A percentile compares a stretch with the other conserved stretches of the same genome.
Conservation (phyloP, 257 asterid genomes). For the Scutellaria minor region DNA sequence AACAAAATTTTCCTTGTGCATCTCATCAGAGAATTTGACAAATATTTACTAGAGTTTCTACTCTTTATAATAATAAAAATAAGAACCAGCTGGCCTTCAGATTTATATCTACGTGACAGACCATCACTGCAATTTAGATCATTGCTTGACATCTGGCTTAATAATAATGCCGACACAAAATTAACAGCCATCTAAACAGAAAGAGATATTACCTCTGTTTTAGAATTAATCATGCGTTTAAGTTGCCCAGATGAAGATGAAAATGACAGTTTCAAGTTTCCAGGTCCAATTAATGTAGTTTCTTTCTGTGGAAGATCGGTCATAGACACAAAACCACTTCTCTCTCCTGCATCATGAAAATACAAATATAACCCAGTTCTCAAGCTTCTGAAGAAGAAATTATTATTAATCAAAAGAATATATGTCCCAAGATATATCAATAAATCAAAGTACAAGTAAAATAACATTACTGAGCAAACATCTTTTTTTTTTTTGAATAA, state of each 20-base stretch:
- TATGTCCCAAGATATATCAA: not conserved
- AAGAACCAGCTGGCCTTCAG: not conserved
- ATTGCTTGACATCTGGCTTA: conserved; percentile 13
- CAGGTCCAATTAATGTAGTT: conserved; percentile 71
- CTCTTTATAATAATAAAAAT: no score
- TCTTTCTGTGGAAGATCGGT: conserved; percentile 44
- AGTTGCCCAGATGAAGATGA: conserved; percentile 82
- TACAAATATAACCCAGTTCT: conserved; percentile 12
- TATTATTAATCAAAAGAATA: not conserved
- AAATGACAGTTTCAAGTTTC: conserved; percentile 71
- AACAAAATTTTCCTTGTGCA: not conserved
- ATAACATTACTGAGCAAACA: no score
- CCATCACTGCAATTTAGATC: not conserved
- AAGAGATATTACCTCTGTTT: conserved; percentile 61
- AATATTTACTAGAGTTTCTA: no score
- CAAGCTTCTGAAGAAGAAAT: not conserved
- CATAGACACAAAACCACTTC: conserved; percentile 32
- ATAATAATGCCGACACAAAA: conserved; percentile 4
- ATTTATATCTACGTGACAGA: not conserved
- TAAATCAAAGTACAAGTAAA: not conserved
- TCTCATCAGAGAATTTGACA: not conserved
- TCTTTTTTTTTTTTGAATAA: no score
- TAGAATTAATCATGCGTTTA: conserved; percentile 64
- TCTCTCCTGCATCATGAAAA: conserved; percentile 50
- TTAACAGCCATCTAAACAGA: not conserved